phyloP scores from a whole-genome alignment of 345 rosid genomes.

The Citropsis articulata region DNA sequence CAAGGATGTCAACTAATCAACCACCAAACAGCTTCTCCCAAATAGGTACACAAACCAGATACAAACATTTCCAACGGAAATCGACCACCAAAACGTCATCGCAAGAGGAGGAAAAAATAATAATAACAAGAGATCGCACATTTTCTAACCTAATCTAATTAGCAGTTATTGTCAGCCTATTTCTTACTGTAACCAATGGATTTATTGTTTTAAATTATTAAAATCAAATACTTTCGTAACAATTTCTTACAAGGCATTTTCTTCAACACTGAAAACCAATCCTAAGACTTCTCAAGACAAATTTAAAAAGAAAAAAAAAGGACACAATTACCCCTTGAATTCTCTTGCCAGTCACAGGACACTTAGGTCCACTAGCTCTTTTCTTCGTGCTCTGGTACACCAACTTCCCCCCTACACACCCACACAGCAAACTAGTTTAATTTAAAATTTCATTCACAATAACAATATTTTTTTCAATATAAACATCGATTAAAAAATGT shows the following conservation, averaged over 20 bases:
- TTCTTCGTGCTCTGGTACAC: conserved; percentile 88
- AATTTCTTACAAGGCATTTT: background rate
- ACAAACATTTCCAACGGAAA: background rate
- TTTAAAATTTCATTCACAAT: background rate
- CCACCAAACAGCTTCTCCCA: background rate
- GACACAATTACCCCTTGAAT: conserved; percentile 80
- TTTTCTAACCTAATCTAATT: background rate
- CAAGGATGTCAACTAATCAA: background rate
- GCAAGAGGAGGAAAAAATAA: background rate
- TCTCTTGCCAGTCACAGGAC: conserved; percentile 89
- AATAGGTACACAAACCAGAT: background rate
- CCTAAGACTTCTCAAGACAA: background rate
- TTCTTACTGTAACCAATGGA: background rate
- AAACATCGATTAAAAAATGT: background rate
- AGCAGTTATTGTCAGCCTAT: background rate
- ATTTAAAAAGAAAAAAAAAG: background rate
- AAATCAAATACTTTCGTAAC: background rate
- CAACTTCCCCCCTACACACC: conserved; percentile 69
- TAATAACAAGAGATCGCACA: background rate
- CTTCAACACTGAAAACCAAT: background rate
- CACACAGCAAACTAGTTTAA: background rate
- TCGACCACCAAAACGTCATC: background rate
- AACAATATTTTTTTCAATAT: too few relatives aligned
- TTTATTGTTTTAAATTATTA: background rate
- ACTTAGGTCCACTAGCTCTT: conserved; percentile 82